Percentiles rank a stretch among this genome's conserved stretches.
Evolutionary conservation across 2,329 filamentous ascomycete genomes (phyloP).

Genomic region (Aspergillus flavus): DNA sequence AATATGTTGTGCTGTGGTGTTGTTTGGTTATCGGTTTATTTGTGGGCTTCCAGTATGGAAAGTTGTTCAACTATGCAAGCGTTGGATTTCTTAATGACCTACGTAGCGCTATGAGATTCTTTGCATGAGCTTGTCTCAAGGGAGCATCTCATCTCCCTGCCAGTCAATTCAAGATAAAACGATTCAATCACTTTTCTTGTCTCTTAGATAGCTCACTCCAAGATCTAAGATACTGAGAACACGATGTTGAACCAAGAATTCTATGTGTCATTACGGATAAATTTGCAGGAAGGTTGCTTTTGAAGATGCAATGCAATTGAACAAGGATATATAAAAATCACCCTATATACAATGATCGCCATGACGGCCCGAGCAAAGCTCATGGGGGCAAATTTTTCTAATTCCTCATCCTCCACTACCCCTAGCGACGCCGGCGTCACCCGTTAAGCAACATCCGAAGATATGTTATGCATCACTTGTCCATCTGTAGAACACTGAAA

Average conservation of each 20-base stretch:
- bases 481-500: background rate
- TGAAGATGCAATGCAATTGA: background rate
- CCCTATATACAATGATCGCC: background rate
- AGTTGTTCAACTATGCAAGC: too few species aligned
- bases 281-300: background rate
- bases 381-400: background rate
- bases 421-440: too few species aligned
- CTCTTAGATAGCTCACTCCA: background rate
- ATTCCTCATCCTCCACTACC: background rate
- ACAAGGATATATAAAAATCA: background rate
- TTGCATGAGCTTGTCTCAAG: too few species aligned
- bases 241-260: background rate
- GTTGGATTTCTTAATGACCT: too few species aligned
- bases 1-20: too few species aligned
- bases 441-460: slow-evolving; percentile 13
- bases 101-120: too few species aligned
- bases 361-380: background rate
- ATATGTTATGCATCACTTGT: background rate
- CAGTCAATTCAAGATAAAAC: background rate
- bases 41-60: background rate
- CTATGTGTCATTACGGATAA: background rate
- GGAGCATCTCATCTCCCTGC: too few species aligned
- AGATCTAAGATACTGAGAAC: background rate
- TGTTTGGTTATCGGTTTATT: background rate
- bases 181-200: background rate